These are phyloP conservation scores for Solanum hybrid DNA, from an alignment of 305 asterid species.

Conservation along the genomic window DNA sequence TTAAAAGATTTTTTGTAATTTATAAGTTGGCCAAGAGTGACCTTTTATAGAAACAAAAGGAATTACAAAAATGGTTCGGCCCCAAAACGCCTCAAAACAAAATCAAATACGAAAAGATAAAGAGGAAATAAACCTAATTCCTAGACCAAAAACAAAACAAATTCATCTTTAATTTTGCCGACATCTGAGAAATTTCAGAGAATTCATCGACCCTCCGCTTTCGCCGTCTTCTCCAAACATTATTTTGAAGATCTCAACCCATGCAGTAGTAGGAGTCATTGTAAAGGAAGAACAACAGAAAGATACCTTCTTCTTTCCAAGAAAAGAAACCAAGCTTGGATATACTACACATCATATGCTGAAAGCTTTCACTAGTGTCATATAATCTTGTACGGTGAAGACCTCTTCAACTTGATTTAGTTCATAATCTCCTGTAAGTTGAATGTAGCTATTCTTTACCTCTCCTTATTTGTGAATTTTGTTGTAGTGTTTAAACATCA, in stretches of 20 bases:
- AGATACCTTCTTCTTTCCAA: not conserved
- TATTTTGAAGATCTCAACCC: not conserved
- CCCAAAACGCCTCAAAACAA: not conserved
- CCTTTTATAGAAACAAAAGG: not conserved
- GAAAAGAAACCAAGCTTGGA: not conserved
- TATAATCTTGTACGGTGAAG: not conserved
- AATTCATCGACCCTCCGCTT: not conserved
- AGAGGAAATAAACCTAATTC: not conserved
- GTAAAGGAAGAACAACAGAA: not conserved
- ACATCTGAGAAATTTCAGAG: not conserved
- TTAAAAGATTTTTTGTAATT: too few species aligned
- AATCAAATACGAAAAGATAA: too few species aligned
- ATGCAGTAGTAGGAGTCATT: too few species aligned
- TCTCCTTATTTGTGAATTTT: not conserved
- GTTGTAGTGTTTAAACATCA: not conserved
- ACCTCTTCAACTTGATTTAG: not conserved
- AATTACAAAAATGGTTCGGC: not conserved
- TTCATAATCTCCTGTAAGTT: not conserved
- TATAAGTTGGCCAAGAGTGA: not conserved
- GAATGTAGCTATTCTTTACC: not conserved
- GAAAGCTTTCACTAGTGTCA: not conserved
- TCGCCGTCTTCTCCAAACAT: not conserved
- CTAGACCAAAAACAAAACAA: not conserved
- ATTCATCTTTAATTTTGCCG: not conserved
- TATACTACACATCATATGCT: not conserved